Conservation (phyloP, 768 basidiomycete species). For the Paxillus ammoniavirescens region DNA sequence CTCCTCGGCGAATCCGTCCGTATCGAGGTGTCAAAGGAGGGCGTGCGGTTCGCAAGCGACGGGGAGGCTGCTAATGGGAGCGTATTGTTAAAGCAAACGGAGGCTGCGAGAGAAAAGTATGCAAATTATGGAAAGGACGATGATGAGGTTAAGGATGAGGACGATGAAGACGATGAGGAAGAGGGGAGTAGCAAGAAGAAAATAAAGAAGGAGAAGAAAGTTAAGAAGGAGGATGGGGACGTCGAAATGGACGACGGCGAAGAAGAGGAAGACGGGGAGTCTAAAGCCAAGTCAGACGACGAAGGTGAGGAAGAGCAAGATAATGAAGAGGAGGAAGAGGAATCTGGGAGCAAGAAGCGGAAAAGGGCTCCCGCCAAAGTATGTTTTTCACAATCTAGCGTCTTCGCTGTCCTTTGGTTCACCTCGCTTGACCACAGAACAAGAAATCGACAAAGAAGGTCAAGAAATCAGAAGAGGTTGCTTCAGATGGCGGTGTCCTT, state of each 20-base stretch:
- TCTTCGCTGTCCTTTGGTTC: background rate
- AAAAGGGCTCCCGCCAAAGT: constrained; percentile 61
- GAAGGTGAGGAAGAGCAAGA: constrained; percentile 48
- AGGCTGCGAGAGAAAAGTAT: constrained; percentile 44
- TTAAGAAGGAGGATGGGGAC: constrained; percentile 40
- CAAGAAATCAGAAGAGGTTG: constrained; percentile 59
- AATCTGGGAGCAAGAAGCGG: constrained; percentile 61
- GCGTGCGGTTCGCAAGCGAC: constrained; percentile 87
- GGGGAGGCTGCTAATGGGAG: constrained; percentile 93
- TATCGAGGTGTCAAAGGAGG: constrained; percentile 95
- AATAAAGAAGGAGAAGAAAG: constrained; percentile 41
- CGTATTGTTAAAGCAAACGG: constrained; percentile 78
- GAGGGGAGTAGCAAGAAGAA: constrained; percentile 29
- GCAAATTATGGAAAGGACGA: constrained; percentile 43
- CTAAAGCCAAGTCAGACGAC: constrained; percentile 43
- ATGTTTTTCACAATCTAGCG: background rate
- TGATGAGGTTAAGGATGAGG: constrained; percentile 39
- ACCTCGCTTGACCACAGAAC: constrained; percentile 10
- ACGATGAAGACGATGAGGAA: constrained; percentile 43
- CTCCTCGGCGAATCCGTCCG: constrained; percentile 91
- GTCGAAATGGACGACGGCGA: constrained; percentile 52
- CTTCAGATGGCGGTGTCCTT: constrained; percentile 54
- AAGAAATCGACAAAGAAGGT: constrained; percentile 52
- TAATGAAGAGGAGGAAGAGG: constrained; percentile 49
- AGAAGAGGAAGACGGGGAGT: constrained; percentile 42